Percentiles rank a stretch among this genome's conserved stretches.
These are phyloP conservation scores for Neofusicoccum umdonicola DNA, from an alignment of 2,329 filamentous ascomycete genomes.

Conservation along the genomic window DNA sequence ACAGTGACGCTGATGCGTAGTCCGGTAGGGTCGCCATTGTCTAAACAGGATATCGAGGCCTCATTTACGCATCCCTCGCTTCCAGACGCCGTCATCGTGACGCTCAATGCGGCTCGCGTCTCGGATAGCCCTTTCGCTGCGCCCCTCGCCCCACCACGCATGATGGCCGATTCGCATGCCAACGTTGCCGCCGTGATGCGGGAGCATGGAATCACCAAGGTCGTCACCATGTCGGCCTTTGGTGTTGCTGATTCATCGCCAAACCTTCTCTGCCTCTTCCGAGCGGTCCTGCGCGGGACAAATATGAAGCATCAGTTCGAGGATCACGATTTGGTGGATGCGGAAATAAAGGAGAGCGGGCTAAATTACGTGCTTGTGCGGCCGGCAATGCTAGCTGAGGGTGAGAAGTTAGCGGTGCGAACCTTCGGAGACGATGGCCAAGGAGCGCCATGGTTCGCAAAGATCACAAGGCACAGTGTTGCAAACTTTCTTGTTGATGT, in stretches of 20 bases:
- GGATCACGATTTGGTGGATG: slow-evolving; percentile 51
- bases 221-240: slow-evolving; percentile 52
- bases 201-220: slow-evolving; percentile 37
- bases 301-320: slow-evolving; percentile 48
- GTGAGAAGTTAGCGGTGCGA: slow-evolving; percentile 36
- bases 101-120: slow-evolving; percentile 49
- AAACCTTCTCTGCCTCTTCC: slow-evolving; percentile 43
- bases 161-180: slow-evolving; percentile 48
- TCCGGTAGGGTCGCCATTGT: slow-evolving; percentile 26
- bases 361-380: slow-evolving; percentile 47
- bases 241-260: slow-evolving; percentile 49
- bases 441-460: slow-evolving; percentile 42
- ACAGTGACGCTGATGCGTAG: background rate
- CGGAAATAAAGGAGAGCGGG: slow-evolving; percentile 37
- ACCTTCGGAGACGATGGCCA: slow-evolving; percentile 45
- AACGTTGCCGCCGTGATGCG: slow-evolving; percentile 41
- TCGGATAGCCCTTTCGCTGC: slow-evolving; percentile 51
- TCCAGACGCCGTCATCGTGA: slow-evolving; percentile 45
- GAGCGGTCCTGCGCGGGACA: slow-evolving; percentile 46
- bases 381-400: slow-evolving; percentile 45
- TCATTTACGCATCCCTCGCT: slow-evolving; percentile 30
- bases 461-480: slow-evolving; percentile 40
- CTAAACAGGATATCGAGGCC: slow-evolving; percentile 35
- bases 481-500: slow-evolving; percentile 48
- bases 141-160: slow-evolving; percentile 41